Evolutionary conservation across 768 basidiomycete species (phyloP).

Genomic region (Termitomyces sp.): DNA sequence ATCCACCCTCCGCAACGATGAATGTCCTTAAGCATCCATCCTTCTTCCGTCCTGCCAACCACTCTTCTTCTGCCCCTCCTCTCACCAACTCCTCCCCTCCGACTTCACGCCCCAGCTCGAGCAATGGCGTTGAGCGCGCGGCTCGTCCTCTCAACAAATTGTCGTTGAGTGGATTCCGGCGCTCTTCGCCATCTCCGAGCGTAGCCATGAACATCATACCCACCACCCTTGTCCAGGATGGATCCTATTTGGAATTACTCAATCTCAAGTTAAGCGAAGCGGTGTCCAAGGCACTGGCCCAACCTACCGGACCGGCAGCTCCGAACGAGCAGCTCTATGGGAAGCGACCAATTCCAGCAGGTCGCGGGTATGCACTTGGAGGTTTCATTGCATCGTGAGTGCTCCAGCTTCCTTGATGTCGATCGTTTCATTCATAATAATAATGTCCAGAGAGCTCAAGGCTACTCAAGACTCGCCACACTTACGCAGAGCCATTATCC

Average conservation of each 20-base stretch:
- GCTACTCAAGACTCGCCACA: constrained; percentile 61
- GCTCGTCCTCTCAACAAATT: constrained; percentile 54
- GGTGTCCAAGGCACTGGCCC: constrained; percentile 69
- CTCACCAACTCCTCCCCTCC: constrained; percentile 17
- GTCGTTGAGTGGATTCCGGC: constrained; percentile 56
- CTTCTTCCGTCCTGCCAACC: constrained; percentile 61
- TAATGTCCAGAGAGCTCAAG: constrained; percentile 56
- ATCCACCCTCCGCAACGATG: constrained; percentile 38
- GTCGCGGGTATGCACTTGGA: constrained; percentile 67
- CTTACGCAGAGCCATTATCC: constrained; percentile 64
- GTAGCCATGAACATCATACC: constrained; percentile 30
- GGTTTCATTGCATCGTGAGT: constrained; percentile 69
- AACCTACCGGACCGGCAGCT: constrained; percentile 52
- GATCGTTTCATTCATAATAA: constrained; percentile 9
- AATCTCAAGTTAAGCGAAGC: constrained; percentile 78
- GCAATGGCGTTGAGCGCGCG: constrained; percentile 36
- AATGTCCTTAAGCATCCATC: constrained; percentile 65
- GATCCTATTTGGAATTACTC: constrained; percentile 75
- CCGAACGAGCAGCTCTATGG: constrained; percentile 56
- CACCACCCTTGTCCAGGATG: constrained; percentile 62
- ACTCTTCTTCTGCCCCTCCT: constrained; percentile 60
- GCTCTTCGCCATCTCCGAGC: constrained; percentile 45
- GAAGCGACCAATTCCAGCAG: constrained; percentile 68
- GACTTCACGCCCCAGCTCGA: constrained; percentile 35
- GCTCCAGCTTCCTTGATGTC: background rate